phyloP scores from a whole-genome alignment of 2,329 filamentous ascomycete species.

The Colletotrichum orbiculare region DNA sequence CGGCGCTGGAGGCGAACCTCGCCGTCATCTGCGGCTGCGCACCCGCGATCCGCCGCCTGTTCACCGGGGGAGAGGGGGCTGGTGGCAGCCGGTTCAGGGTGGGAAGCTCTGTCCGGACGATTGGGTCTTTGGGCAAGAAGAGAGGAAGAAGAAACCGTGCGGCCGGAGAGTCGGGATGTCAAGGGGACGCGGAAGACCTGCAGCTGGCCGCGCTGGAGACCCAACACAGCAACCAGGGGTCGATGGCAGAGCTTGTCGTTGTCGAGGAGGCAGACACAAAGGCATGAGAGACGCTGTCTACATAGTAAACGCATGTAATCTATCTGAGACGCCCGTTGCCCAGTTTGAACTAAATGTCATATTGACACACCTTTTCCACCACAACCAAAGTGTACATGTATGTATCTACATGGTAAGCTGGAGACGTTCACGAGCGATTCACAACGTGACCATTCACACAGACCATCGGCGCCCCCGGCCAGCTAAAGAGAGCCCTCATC shows the following conservation, averaged over 20 bases:
- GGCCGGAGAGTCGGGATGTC: too few species aligned
- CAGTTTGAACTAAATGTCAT: too few species aligned
- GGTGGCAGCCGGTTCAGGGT: neutral
- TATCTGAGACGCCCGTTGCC: neutral
- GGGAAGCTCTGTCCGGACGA: slow-evolving; percentile 6
- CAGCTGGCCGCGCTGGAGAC: neutral
- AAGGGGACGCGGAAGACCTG: neutral
- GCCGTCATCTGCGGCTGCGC: slow-evolving; percentile 54
- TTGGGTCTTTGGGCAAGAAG: slow-evolving; percentile 1
- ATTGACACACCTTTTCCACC: too few species aligned
- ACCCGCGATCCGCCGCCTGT: neutral
- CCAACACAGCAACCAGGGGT: neutral
- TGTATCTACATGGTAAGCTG: too few species aligned
- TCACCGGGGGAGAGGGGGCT: neutral
- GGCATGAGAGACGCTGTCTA: neutral
- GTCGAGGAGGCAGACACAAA: neutral
- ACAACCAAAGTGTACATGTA: too few species aligned
- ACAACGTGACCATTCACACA: too few species aligned
- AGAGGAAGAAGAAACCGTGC: neutral
- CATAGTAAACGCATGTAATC: too few species aligned
- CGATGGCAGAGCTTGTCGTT: neutral
- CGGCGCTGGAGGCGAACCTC: slow-evolving; percentile 53
- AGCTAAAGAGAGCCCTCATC: neutral
- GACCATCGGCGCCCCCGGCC: neutral
- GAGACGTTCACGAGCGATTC: too few species aligned